Evolutionary conservation across 2,329 filamentous ascomycete genomes (phyloP).

Genomic region (Coniochaeta pulveracea): DNA sequence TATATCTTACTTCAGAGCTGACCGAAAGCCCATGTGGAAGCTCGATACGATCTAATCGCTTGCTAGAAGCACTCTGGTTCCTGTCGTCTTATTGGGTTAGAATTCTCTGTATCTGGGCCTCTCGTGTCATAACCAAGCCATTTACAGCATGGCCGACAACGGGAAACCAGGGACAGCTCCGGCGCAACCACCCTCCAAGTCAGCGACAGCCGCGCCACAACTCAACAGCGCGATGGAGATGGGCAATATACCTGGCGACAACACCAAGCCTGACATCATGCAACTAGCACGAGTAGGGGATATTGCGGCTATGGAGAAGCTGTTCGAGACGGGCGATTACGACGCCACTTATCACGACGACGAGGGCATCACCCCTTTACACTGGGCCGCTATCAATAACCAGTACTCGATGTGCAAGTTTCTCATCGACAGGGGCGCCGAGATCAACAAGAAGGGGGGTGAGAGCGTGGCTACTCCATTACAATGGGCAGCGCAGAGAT

Average conservation of each 20-base stretch:
- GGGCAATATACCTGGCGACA: constrained; percentile 32
- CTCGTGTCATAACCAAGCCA: too few species aligned
- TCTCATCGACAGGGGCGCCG: constrained; percentile 71
- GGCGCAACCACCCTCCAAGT: constrained; percentile 43
- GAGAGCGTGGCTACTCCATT: constrained; percentile 89
- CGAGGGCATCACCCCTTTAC: constrained; percentile 89
- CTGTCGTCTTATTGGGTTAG: too few species aligned
- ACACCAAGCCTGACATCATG: constrained; percentile 75
- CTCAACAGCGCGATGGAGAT: constrained; percentile 47
- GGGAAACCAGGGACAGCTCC: constrained; percentile 34
- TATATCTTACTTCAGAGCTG: too few species aligned
- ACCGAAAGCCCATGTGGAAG: too few species aligned
- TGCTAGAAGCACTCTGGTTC: too few species aligned
- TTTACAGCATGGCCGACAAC: too few species aligned
- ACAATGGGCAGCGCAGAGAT: constrained; percentile 94
- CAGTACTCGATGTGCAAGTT: constrained; percentile 97
- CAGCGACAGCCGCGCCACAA: constrained; percentile 23
- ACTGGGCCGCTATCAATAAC: constrained; percentile 99
- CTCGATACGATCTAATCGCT: too few species aligned
- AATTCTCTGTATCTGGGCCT: too few species aligned
- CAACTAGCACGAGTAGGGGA: constrained; percentile 85
- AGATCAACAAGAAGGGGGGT: constrained; percentile 91
- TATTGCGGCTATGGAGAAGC: constrained; percentile 72
- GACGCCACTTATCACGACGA: constrained; percentile 77
- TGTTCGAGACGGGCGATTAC: constrained; percentile 74